A percentile compares a stretch with the other conserved stretches of the same genome.
These are phyloP conservation scores for Eutypa lata DNA, from an alignment of 2,329 filamentous ascomycete genomes.

Conservation along the genomic window DNA sequence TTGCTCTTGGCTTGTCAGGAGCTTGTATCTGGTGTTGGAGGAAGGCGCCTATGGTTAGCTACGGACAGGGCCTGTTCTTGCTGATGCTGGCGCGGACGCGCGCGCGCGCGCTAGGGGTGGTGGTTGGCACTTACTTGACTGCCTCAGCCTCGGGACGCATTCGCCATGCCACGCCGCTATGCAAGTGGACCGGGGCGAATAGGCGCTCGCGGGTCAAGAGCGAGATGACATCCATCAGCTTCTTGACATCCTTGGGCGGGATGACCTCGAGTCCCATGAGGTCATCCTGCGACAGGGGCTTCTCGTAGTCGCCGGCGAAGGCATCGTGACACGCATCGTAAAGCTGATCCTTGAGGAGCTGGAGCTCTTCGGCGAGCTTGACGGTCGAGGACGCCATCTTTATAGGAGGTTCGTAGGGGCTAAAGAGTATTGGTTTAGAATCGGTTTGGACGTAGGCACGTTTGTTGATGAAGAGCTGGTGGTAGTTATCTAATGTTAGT, in stretches of 20 bases:
- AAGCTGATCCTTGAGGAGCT: slow-evolving; percentile 51
- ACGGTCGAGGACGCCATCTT: slow-evolving; percentile 12
- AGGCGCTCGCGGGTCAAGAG: slow-evolving; percentile 58
- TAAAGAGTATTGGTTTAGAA: no score
- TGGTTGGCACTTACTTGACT: slow-evolving; percentile 50
- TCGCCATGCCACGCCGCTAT: slow-evolving; percentile 51
- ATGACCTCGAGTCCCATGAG: slow-evolving; percentile 56
- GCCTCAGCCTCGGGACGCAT: slow-evolving; percentile 59
- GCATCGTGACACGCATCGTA: slow-evolving; percentile 54
- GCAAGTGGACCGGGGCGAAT: slow-evolving; percentile 46
- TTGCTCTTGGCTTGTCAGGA: slow-evolving; percentile 67
- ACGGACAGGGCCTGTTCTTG: no score
- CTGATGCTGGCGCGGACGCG: no score
- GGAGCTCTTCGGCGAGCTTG: slow-evolving; percentile 20
- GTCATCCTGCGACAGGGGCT: slow-evolving; percentile 57
- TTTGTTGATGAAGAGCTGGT: slow-evolving; percentile 14
- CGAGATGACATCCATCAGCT: slow-evolving; percentile 55
- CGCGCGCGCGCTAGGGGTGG: no score
- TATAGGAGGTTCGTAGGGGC: no score
- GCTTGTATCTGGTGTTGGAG: slow-evolving; percentile 48
- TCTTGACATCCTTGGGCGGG: slow-evolving; percentile 51
- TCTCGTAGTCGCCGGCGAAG: slow-evolving; percentile 36
- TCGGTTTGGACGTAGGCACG: slow-evolving; percentile 1
- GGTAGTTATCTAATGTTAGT: slow-evolving; percentile 19
- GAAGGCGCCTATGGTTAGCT: neutral